These are phyloP conservation scores for Cercophora scortea DNA, from an alignment of 495 filamentous ascomycete species.

Conservation along the genomic window DNA sequence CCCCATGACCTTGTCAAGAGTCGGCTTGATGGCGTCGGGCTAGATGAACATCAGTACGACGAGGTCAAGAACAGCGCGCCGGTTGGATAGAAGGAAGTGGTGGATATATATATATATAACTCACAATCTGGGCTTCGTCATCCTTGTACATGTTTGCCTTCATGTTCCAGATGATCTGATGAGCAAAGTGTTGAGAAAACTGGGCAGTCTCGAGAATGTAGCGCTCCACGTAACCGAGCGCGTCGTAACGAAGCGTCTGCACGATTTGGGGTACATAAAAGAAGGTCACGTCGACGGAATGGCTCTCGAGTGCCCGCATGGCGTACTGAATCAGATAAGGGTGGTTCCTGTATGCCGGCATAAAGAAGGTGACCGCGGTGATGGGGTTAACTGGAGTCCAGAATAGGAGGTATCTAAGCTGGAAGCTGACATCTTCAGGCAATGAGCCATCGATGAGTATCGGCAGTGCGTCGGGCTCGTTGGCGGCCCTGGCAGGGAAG, in stretches of 20 bases:
- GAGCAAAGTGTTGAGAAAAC: constrained; percentile 92
- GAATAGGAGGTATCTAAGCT: constrained; percentile 79
- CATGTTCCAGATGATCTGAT: constrained; percentile 99
- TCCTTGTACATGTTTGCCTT: constrained; percentile 98
- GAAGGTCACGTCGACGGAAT: constrained; percentile 93
- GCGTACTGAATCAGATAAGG: constrained; percentile 95
- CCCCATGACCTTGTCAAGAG: constrained; percentile 81
- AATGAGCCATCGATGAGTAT: constrained; percentile 70
- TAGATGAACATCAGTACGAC: constrained; percentile 35
- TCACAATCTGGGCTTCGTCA: constrained; percentile 81
- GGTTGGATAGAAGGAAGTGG: no score
- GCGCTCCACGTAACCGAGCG: constrained; percentile 86
- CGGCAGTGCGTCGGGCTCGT: constrained; percentile 71
- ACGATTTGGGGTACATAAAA: constrained; percentile 98
- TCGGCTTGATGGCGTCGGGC: constrained; percentile 90
- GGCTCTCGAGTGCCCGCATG: constrained; percentile 87
- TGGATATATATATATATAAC: constrained; percentile 14
- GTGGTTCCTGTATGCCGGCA: constrained; percentile 89
- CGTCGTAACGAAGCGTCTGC: constrained; percentile 92
- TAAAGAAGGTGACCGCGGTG: constrained; percentile 84
- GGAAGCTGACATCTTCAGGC: constrained; percentile 69
- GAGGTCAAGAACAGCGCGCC: background rate
- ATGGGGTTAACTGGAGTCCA: constrained; percentile 93
- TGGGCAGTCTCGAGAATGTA: constrained; percentile 95
- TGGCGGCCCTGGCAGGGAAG: constrained; percentile 71